Conservation (phyloP, 345 rosid genomes). For the Moricandia arvensis region DNA sequence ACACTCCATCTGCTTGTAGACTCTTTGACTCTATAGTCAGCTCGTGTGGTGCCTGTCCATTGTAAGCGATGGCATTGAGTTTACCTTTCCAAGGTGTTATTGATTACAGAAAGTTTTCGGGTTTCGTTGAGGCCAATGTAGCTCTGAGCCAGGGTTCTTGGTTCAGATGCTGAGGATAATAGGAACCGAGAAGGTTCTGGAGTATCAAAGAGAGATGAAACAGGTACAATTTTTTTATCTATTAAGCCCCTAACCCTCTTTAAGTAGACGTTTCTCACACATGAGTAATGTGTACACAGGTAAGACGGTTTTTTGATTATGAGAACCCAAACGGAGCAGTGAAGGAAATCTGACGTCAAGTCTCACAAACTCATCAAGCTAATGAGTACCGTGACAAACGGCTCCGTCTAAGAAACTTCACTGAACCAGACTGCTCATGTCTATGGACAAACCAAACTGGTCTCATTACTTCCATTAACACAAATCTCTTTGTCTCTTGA, state of each 20-base stretch:
- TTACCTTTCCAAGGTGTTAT: conserved; percentile 90
- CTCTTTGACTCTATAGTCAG: conserved; percentile 96
- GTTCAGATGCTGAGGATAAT: conserved; percentile 59
- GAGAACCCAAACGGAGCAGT: conserved; percentile 66
- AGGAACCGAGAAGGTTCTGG: conserved; percentile 52
- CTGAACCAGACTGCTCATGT: conserved; percentile 67
- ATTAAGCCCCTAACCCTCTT: no score
- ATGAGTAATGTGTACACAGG: conserved; percentile 47
- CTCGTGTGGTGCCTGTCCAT: conserved; percentile 86
- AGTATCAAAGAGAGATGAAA: conserved; percentile 71
- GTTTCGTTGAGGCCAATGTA: conserved; percentile 63
- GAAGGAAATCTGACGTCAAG: conserved; percentile 82
- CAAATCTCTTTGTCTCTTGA: conserved; percentile 19
- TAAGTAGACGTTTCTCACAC: background rate
- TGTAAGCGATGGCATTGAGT: conserved; percentile 79
- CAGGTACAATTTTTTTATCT: conserved; percentile 36
- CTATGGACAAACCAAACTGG: conserved; percentile 74
- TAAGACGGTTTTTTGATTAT: conserved; percentile 58
- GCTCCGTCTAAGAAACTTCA: conserved; percentile 49
- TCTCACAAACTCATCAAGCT: conserved; percentile 63
- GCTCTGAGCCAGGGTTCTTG: conserved; percentile 69
- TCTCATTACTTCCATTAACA: conserved; percentile 39
- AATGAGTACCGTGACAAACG: conserved; percentile 84
- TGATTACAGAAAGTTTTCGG: conserved; percentile 75
- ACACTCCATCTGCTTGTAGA: conserved; percentile 98